Conservation (phyloP, 768 basidiomycete genomes). For the Boletus sp. region DNA sequence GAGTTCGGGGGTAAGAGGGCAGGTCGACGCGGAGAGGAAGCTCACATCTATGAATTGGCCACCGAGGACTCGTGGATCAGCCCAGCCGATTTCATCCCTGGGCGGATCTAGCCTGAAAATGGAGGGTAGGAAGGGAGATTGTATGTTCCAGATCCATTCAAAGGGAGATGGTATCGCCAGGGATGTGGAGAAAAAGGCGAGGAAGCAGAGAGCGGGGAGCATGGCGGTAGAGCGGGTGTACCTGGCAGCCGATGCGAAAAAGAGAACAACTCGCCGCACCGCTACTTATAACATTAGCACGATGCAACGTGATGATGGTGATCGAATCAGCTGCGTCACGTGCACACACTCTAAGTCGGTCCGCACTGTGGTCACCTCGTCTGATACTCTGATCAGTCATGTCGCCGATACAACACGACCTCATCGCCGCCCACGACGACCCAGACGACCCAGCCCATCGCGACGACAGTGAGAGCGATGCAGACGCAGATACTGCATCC, state of each 20-base stretch:
- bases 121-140: constrained; percentile 6
- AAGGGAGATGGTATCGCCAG: constrained; percentile 16
- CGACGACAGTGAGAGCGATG: constrained; percentile 42
- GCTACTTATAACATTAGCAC: neutral
- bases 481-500: constrained; percentile 74
- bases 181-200: constrained; percentile 12
- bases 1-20: neutral
- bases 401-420: constrained; percentile 10
- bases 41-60: constrained; percentile 76
- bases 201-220: constrained; percentile 8
- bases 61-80: constrained; percentile 70
- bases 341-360: neutral
- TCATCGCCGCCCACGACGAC: constrained; percentile 3
- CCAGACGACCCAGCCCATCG: constrained; percentile 6
- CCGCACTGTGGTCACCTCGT: neutral
- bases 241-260: too few relatives aligned
- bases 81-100: constrained; percentile 40
- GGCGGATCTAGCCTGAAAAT: constrained; percentile 9
- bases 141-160: constrained; percentile 4
- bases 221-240: constrained; percentile 10
- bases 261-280: neutral
- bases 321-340: constrained; percentile 12
- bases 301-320: too few relatives aligned
- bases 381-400: constrained; percentile 9
- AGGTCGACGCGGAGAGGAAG: neutral